A percentile compares a stretch with the other conserved stretches of the same genome.
Evolutionary conservation across 2,329 filamentous ascomycete species (phyloP).

Genomic region (Epichloe festucae): DNA sequence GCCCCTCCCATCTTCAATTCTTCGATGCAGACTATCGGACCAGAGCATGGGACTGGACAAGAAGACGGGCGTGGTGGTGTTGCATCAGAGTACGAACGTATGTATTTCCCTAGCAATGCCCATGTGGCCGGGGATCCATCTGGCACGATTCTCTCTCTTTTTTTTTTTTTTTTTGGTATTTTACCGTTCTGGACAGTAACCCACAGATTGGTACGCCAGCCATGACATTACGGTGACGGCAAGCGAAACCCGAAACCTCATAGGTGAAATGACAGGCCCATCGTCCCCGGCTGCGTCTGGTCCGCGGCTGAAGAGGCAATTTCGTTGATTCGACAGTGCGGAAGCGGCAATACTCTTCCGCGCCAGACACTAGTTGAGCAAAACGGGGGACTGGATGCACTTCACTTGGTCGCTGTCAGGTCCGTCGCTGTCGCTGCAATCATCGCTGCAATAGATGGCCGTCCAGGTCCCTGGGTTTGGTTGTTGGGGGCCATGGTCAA

Average conservation of each 20-base stretch:
- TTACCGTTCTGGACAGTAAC: background rate
- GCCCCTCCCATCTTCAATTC: background rate
- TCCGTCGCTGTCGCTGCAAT: background rate
- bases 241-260: background rate
- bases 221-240: too few species aligned
- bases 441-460: background rate
- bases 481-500: background rate
- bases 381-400: background rate
- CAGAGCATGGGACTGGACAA: background rate
- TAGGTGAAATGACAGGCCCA: background rate
- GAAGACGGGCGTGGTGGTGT: background rate
- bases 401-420: too few species aligned
- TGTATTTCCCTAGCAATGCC: background rate
- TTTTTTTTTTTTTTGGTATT: too few species aligned
- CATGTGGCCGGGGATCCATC: background rate
- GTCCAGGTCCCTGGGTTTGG: constrained; percentile 1
- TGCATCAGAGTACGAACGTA: background rate
- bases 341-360: background rate
- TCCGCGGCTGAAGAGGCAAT: background rate
- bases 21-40: background rate
- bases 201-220: background rate
- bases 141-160: too few species aligned
- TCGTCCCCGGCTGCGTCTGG: background rate
- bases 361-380: background rate
- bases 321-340: background rate